Base-by-base conservation (phyloP, 805 yeast species). In the Hyphopichia homilentoma region DNA sequence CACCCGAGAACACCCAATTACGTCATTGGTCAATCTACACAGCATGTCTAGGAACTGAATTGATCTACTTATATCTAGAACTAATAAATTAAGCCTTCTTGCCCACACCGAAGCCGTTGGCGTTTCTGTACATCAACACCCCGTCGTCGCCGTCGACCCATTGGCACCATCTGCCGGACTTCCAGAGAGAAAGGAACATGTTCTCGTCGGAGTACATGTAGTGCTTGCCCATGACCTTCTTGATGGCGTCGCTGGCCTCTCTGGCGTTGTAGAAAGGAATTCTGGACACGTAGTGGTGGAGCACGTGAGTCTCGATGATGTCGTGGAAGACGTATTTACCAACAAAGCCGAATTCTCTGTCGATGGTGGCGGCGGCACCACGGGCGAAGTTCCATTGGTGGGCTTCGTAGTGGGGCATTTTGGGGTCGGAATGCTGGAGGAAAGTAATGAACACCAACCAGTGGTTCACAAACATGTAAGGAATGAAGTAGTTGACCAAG, bases 321-420 rank as follows among this genome's bases (percentile, higher is more conserved):
- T 84, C 94, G 61, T 85, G 95, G 78, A 85, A 81, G 50, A 83
- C 66, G 70, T 75, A 75, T 54, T 75, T 68, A 36, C 95, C 95
- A 41, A 82, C 68, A 54, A 84, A 81, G 19, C 90, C 89, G 54
- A 84, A 82, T 52, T 84, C 79, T 52, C 95, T 71, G 61, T 85
- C 95, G 41, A 86, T 79, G 36, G 95, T 85, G 39, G 90, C 84
- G 35, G 93, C 89, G 19, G 95, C 95, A 45, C 95, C 95, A 53
- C 89, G 75, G 31, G 89, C 88, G 56, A 83, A 84, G 47, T 73
- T 84, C 95, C 95, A 85, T 58, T 79, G 81, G 24, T 61, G 50
- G 37, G 79, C 74, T 39, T 77, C 80, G 64, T 85, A 85, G 59
- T 85, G 95, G 19, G 95, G 89, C 70, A 86, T 70, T 11, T 73